Evolutionary conservation across 2,329 filamentous ascomycete genomes (phyloP).

Genomic region (Beauveria varroae): DNA sequence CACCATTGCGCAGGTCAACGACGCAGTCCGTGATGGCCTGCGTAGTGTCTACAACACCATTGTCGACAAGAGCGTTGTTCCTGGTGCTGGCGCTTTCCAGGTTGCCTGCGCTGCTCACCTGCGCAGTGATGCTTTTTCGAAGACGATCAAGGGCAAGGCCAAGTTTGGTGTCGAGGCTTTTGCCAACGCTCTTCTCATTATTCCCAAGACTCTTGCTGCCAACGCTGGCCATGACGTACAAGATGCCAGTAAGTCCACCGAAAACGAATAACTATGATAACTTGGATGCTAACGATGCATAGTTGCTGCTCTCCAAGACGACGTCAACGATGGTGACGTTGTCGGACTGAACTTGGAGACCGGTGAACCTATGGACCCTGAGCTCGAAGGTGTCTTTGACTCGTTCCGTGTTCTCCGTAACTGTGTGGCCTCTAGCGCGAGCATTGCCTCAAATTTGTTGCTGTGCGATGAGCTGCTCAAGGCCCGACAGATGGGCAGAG

Average conservation of each 20-base stretch:
- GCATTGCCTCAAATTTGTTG: conserved; percentile 90
- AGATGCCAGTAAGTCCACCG: conserved; percentile 66
- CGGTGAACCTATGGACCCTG: conserved; percentile 91
- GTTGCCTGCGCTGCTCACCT: conserved; percentile 85
- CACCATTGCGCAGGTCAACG: conserved; percentile 93
- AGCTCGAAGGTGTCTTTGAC: conserved; percentile 87
- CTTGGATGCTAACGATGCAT: conserved; percentile 14
- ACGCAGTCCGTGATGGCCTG: conserved; percentile 90
- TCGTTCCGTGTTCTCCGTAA: conserved; percentile 94
- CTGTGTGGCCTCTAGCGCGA: conserved; percentile 85
- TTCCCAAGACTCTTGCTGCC: conserved; percentile 93
- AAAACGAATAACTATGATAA: neutral
- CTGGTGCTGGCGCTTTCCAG: conserved; percentile 92
- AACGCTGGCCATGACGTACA: conserved; percentile 97
- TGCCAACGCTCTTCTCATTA: conserved; percentile 87
- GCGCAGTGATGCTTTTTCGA: conserved; percentile 76
- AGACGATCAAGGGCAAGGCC: conserved; percentile 93
- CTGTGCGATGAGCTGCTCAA: conserved; percentile 97
- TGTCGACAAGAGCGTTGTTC: conserved; percentile 93
- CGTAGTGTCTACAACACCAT: conserved; percentile 99
- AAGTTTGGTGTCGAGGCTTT: conserved; percentile 95
- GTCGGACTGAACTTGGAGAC: conserved; percentile 82
- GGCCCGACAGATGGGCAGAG: conserved; percentile 84
- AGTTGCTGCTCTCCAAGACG: conserved; percentile 85
- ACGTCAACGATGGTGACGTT: conserved; percentile 72